phyloP scores from a whole-genome alignment of 2,329 filamentous ascomycete genomes.

The Beauveria sp. region DNA sequence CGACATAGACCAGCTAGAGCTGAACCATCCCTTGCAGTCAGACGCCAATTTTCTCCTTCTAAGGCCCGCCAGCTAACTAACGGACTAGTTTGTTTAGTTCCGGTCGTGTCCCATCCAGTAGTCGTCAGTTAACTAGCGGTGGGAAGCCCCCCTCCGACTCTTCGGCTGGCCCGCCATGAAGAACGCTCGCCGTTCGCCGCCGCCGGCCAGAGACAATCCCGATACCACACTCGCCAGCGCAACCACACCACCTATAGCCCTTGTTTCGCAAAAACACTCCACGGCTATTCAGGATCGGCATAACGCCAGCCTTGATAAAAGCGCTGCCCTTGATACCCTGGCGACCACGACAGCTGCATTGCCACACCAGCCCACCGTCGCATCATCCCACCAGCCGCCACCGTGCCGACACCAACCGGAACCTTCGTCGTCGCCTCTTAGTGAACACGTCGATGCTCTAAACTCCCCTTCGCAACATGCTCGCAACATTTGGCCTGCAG shows the following conservation, averaged over 20 bases:
- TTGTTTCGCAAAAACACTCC: constrained; percentile 4
- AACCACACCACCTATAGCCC: constrained; percentile 1
- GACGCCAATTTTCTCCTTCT: background rate
- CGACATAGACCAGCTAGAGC: background rate
- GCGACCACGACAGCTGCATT: background rate
- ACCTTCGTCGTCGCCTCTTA: background rate
- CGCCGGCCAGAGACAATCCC: constrained; percentile 1
- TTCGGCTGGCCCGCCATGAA: constrained; percentile 5
- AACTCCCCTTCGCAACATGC: constrained; percentile 10
- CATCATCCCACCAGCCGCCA: background rate
- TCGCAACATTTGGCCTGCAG: constrained; percentile 8
- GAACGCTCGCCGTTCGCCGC: background rate
- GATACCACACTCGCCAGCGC: background rate
- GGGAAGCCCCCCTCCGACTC: constrained; percentile 5
- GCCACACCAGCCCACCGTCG: constrained; percentile 3
- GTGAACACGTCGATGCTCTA: background rate
- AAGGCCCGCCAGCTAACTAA: background rate
- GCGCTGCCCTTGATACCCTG: constrained; percentile 3
- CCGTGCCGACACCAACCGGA: background rate
- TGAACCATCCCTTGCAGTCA: constrained; percentile 5
- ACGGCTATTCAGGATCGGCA: background rate
- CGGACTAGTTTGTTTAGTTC: background rate
- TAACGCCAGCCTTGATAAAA: background rate
- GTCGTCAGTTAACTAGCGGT: background rate
- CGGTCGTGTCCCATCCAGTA: background rate